These are phyloP conservation scores for Gynochthodes officinalis DNA, from an alignment of 257 asterid genomes.

Conservation along the genomic window DNA sequence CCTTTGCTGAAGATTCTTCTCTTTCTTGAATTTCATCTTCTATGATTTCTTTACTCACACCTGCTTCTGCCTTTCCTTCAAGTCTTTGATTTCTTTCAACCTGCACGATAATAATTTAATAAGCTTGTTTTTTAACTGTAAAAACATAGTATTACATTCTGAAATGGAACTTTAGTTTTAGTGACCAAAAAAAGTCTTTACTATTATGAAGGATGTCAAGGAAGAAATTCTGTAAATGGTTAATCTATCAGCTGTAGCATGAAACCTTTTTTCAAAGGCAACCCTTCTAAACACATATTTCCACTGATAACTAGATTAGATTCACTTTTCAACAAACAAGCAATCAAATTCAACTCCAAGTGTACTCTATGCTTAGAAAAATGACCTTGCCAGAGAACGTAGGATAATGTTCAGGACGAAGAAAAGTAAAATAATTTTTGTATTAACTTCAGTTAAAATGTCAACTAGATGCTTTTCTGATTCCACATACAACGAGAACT, in stretches of 20 bases:
- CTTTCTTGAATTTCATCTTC: conserved; percentile 26
- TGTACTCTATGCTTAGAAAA: background rate
- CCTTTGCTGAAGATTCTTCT: conserved; percentile 25
- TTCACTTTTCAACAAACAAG: background rate
- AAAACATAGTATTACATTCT: background rate
- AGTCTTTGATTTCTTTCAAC: conserved; percentile 10
- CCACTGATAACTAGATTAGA: background rate
- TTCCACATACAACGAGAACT: background rate
- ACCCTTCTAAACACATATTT: background rate
- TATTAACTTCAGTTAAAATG: background rate
- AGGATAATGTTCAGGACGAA: background rate
- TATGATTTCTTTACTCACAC: conserved; percentile 18
- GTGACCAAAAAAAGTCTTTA: background rate
- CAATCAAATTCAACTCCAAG: background rate
- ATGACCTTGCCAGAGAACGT: background rate
- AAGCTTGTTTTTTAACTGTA: background rate
- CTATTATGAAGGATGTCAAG: background rate
- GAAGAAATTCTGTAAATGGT: background rate
- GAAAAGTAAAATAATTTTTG: background rate
- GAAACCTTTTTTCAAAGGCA: background rate
- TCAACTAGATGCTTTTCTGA: background rate
- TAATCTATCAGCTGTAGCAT: background rate
- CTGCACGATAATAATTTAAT: background rate
- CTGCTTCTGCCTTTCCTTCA: conserved; percentile 17
- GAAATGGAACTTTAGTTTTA: background rate